A percentile compares a stretch with the other conserved stretches of the same genome.
These are phyloP conservation scores for Fusarium brevicatenulatum DNA, from an alignment of 2,329 filamentous ascomycete genomes.

Conservation along the genomic window DNA sequence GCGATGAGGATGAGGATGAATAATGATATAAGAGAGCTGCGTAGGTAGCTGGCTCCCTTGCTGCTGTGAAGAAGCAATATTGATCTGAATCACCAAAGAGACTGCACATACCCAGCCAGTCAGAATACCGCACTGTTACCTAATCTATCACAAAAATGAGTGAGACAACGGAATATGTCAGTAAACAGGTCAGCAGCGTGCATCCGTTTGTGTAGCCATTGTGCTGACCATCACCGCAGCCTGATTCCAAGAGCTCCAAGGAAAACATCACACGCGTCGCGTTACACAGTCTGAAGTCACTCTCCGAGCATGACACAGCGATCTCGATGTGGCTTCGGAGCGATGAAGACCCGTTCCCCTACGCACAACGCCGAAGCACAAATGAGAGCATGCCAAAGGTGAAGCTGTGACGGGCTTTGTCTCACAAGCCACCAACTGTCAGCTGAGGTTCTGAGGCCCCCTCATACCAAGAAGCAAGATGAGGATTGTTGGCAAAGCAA, in stretches of 20 bases:
- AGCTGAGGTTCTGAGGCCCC: neutral
- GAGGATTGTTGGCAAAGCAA: neutral
- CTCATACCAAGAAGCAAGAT: rapidly evolving
- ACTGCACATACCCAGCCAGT: rapidly evolving
- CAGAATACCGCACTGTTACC: too few species aligned
- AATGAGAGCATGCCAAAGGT: neutral
- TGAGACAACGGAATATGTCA: neutral
- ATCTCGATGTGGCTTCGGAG: neutral
- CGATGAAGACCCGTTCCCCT: neutral
- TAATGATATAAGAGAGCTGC: neutral
- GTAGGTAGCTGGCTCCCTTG: neutral
- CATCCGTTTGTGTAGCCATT: neutral
- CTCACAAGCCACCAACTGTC: neutral
- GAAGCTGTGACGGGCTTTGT: neutral
- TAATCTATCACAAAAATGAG: neutral
- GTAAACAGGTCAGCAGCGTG: neutral
- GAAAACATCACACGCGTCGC: neutral
- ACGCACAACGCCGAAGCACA: neutral
- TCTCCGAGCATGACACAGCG: neutral
- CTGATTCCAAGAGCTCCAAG: neutral
- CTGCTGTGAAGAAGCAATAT: neutral
- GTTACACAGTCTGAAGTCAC: neutral
- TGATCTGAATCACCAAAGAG: rapidly evolving
- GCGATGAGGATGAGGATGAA: neutral
- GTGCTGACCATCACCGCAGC: neutral